phyloP scores from a whole-genome alignment of 768 basidiomycete genomes.

The Leccinum obscurum region DNA sequence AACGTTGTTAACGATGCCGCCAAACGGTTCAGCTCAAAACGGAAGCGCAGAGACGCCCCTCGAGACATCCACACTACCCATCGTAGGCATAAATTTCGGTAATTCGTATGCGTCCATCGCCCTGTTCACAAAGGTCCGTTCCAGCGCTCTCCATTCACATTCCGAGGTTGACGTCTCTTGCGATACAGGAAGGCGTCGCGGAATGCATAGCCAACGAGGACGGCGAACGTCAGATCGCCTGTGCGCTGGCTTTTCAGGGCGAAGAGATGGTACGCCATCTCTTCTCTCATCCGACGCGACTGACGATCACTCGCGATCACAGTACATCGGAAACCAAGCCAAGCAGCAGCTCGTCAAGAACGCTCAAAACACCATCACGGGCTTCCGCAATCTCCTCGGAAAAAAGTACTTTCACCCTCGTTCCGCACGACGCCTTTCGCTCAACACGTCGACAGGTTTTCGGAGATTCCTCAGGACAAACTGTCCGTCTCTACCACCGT shows the following conservation, averaged over 20 bases:
- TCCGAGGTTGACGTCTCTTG: background rate
- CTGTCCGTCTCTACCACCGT: slow-evolving; percentile 62
- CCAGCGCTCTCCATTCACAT: background rate
- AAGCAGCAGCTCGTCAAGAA: slow-evolving; percentile 96
- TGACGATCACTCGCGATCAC: slow-evolving; percentile 16
- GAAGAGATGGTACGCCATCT: slow-evolving; percentile 76
- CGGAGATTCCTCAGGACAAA: slow-evolving; percentile 62
- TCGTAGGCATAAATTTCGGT: slow-evolving; percentile 95
- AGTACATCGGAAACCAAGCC: slow-evolving; percentile 97
- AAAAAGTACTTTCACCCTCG: slow-evolving; percentile 66
- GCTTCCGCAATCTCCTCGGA: slow-evolving; percentile 90
- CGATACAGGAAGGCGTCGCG: slow-evolving; percentile 76
- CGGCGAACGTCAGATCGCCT: slow-evolving; percentile 96
- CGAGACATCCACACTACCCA: slow-evolving; percentile 45
- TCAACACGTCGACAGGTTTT: slow-evolving; percentile 56
- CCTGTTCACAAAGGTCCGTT: slow-evolving; percentile 84
- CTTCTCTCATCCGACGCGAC: background rate
- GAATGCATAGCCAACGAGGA: slow-evolving; percentile 99
- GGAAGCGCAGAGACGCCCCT: slow-evolving; percentile 48
- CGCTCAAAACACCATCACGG: slow-evolving; percentile 88
- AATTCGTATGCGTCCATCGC: slow-evolving; percentile 95
- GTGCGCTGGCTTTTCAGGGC: slow-evolving; percentile 87
- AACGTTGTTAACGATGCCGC: slow-evolving; percentile 36
- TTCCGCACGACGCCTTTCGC: background rate
- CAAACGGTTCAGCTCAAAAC: slow-evolving; percentile 46